Evolutionary conservation across 2,329 filamentous ascomycete genomes (phyloP).

Genomic region (Cercospora sp.): DNA sequence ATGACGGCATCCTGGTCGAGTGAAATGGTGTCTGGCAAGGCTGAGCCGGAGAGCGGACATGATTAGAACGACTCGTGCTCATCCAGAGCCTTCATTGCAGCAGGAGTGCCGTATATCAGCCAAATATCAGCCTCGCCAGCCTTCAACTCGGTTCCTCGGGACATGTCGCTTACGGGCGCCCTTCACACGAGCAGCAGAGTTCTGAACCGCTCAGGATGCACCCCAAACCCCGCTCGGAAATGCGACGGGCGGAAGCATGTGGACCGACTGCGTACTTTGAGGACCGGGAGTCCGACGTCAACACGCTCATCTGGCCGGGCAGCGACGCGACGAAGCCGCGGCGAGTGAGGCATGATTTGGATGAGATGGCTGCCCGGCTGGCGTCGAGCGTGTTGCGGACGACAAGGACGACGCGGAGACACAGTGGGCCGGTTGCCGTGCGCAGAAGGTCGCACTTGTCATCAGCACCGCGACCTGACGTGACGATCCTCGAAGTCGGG

Average conservation of each 20-base stretch:
- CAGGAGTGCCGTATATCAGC: neutral
- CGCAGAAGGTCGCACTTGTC: slow-evolving; percentile 3
- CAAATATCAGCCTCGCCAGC: neutral
- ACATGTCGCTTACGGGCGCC: neutral
- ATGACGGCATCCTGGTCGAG: slow-evolving; percentile 13
- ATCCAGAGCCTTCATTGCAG: neutral
- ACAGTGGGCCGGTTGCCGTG: neutral
- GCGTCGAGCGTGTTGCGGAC: slow-evolving; percentile 6
- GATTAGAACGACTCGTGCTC: neutral
- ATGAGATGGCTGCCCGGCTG: slow-evolving; percentile 14
- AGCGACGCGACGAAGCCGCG: neutral
- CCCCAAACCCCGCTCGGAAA: slow-evolving; percentile 6
- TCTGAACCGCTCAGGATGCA: slow-evolving; percentile 4
- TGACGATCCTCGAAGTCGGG: slow-evolving; percentile 52
- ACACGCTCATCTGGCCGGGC: slow-evolving; percentile 2
- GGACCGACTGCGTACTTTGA: slow-evolving; percentile 8
- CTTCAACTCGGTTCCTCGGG: slow-evolving; percentile 8
- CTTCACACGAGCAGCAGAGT: neutral
- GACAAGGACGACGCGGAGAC: neutral
- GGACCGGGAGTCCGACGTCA: neutral
- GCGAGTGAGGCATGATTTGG: neutral
- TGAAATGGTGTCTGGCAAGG: neutral
- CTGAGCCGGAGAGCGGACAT: slow-evolving; percentile 15
- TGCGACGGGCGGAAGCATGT: neutral
- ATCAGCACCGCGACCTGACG: neutral